Evolutionary conservation across 352 stramenopile species (phyloP).

Genomic region (Plasmopara halstedii): DNA sequence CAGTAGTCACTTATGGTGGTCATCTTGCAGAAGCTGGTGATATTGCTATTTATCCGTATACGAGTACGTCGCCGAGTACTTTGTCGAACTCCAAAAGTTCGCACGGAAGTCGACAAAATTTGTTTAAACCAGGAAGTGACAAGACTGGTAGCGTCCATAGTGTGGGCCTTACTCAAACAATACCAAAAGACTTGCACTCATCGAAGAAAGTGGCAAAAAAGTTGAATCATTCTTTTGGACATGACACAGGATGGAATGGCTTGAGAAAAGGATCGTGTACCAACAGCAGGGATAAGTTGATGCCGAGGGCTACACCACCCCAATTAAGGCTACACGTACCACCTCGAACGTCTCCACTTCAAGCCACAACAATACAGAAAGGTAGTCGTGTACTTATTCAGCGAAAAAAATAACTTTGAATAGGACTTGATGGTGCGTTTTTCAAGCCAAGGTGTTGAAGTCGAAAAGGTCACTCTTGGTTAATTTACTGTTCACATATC

Average conservation of each 20-base stretch:
- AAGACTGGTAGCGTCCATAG: constrained; percentile 3
- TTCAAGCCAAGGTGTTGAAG: constrained; percentile 22
- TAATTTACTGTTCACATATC: no score
- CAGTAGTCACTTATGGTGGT: constrained; percentile 55
- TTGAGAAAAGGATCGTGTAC: constrained; percentile 14
- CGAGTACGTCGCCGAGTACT: constrained; percentile 30
- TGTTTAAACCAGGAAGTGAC: constrained; percentile 18
- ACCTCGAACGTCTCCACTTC: constrained; percentile 32
- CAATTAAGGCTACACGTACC: constrained; percentile 29
- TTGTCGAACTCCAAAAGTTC: constrained; percentile 46
- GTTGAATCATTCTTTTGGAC: constrained; percentile 6
- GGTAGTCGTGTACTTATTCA: constrained; percentile 12
- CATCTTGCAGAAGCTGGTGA: constrained; percentile 6
- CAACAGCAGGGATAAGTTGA: constrained; percentile 1
- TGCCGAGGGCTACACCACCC: constrained; percentile 11
- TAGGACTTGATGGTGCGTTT: constrained; percentile 14
- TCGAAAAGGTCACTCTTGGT: no score
- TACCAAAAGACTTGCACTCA: constrained; percentile 46
- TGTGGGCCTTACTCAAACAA: constrained; percentile 21
- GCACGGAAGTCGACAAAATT: constrained; percentile 18
- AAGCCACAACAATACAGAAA: constrained; percentile 16
- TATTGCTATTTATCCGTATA: constrained; percentile 25
- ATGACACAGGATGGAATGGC: constrained; percentile 12
- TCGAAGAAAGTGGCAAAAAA: constrained; percentile 29
- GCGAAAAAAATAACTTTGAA: constrained; percentile 17